phyloP scores from a whole-genome alignment of 768 basidiomycete genomes.

The Suillus placidus region DNA sequence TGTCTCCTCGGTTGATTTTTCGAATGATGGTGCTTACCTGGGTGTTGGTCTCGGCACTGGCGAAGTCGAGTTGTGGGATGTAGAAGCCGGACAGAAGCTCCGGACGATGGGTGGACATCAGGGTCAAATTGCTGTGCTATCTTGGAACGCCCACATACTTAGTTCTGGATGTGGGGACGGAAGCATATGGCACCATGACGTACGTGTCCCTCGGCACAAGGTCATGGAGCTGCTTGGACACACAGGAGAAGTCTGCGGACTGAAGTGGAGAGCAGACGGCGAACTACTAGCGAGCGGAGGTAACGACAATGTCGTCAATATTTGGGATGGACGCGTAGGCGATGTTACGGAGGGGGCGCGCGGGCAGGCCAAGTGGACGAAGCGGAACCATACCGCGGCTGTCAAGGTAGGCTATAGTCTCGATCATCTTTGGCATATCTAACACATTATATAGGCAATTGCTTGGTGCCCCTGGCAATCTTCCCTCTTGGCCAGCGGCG shows the following conservation, averaged over 20 bases:
- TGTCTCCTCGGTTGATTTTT: slow-evolving; percentile 78
- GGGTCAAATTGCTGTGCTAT: slow-evolving; percentile 79
- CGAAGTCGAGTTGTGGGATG: slow-evolving; percentile 95
- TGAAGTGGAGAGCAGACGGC: slow-evolving; percentile 88
- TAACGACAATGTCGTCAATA: slow-evolving; percentile 97
- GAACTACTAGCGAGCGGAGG: slow-evolving; percentile 93
- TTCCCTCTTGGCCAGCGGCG: slow-evolving; percentile 87
- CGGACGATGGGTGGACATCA: slow-evolving; percentile 92
- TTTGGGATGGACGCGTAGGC: slow-evolving; percentile 88
- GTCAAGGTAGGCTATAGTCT: slow-evolving; percentile 55
- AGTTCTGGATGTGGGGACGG: slow-evolving; percentile 92
- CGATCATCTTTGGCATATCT: slow-evolving; percentile 1
- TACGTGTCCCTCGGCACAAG: slow-evolving; percentile 83
- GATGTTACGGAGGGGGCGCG: slow-evolving; percentile 48
- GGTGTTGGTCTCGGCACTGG: slow-evolving; percentile 82
- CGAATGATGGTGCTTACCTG: slow-evolving; percentile 78
- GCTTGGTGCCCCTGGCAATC: slow-evolving; percentile 99
- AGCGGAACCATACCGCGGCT: slow-evolving; percentile 88
- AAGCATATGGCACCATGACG: slow-evolving; percentile 96
- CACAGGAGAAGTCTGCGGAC: slow-evolving; percentile 89
- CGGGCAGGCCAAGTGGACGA: slow-evolving; percentile 83
- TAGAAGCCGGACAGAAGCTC: slow-evolving; percentile 73
- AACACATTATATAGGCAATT: slow-evolving; percentile 61
- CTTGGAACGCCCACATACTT: slow-evolving; percentile 87
- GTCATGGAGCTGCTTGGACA: slow-evolving; percentile 91